These are phyloP conservation scores for Mycena rebaudengoi DNA, from an alignment of 768 basidiomycete species.

Conservation along the genomic window DNA sequence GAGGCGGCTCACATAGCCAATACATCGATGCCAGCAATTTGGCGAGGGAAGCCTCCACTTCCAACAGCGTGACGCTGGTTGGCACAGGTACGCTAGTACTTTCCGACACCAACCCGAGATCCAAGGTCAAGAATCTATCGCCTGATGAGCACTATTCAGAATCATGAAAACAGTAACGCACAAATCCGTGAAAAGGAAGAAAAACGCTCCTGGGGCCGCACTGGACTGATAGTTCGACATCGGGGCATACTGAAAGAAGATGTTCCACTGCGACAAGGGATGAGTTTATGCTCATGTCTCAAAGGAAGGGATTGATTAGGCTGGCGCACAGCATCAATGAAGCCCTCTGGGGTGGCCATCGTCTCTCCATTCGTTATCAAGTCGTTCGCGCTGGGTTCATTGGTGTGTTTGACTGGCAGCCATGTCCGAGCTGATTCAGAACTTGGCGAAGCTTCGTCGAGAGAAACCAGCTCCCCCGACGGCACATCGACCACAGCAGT, in stretches of 20 bases:
- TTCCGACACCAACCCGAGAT: not conserved
- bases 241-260: not conserved
- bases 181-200: not conserved
- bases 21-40: not conserved
- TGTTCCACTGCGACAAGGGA: not conserved
- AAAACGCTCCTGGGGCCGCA: not conserved
- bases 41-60: not conserved
- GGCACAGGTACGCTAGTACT: not conserved
- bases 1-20: not conserved
- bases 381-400: not conserved
- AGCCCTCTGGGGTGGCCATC: not conserved
- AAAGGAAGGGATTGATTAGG: not conserved
- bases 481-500: not conserved
- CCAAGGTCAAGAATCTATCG: not conserved
- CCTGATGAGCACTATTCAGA: not conserved
- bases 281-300: not conserved
- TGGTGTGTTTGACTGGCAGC: not conserved
- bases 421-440: not conserved
- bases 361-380: not conserved
- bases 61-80: not conserved
- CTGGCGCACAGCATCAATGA: not conserved
- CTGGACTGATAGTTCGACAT: not conserved
- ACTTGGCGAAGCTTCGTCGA: not conserved
- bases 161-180: not conserved
- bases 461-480: not conserved